A percentile compares a stretch with the other conserved stretches of the same genome.
Conservation (phyloP, 2,329 filamentous ascomycete genomes). For the Pyrenophora seminiperda region DNA sequence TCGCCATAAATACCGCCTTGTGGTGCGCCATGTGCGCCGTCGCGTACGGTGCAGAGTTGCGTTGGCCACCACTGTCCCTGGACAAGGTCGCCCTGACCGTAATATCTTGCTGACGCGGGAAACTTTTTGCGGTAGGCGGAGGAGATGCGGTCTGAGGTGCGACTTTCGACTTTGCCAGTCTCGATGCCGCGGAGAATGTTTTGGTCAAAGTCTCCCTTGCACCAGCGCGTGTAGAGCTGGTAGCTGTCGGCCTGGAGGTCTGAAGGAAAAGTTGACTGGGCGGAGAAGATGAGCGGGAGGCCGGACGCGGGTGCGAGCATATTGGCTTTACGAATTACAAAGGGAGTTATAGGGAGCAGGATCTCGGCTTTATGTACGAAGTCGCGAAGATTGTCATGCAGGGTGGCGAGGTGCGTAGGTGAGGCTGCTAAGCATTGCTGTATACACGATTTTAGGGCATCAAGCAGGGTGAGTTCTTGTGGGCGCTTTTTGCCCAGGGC, state of each 20-base stretch:
- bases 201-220: conserved; percentile 47
- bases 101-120: conserved; percentile 34
- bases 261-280: conserved; percentile 45
- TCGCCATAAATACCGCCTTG: conserved; percentile 58
- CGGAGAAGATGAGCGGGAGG: conserved; percentile 50
- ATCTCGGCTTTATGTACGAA: conserved; percentile 50
- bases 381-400: conserved; percentile 43
- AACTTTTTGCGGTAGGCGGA: conserved; percentile 22
- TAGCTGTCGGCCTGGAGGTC: conserved; percentile 56
- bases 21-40: conserved; percentile 59
- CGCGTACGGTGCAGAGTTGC: conserved; percentile 57
- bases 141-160: conserved; percentile 36
- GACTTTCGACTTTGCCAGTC: conserved; percentile 21
- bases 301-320: conserved; percentile 47
- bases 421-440: conserved; percentile 20
- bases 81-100: conserved; percentile 50
- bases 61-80: conserved; percentile 62
- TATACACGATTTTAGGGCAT: conserved; percentile 34
- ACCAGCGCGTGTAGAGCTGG: conserved; percentile 56
- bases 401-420: conserved; percentile 5
- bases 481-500: conserved; percentile 20
- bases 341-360: conserved; percentile 32
- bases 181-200: conserved; percentile 55
- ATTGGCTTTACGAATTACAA: conserved; percentile 40
- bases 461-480: conserved; percentile 20